Evolutionary conservation across 345 rosid genomes (phyloP), one percentile per base, ranked within the genome.

Genomic region (Combretum micranthum): DNA sequence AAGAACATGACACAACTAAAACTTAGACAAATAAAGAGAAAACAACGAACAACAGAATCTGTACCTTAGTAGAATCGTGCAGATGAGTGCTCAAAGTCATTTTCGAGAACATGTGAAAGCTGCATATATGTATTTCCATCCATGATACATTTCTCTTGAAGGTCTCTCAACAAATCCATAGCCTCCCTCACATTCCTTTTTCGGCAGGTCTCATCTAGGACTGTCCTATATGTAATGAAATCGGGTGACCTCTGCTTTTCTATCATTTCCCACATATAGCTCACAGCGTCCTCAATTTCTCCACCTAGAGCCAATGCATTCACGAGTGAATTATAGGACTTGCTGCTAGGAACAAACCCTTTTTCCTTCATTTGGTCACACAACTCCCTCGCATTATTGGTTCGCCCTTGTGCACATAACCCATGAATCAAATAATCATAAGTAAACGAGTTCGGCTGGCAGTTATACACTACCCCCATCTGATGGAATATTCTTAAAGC

Each of bases 401-500:
- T 86, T 69, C 98, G 76, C 20, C 84, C 84, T 78, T 91, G 98
- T 8, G 88, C 75, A 72, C 96, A 88, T 53, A 91, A 42, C 47
- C 98, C 98, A 37, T 91, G 87, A 57, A 91, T 81, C 64, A 91
- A 62, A 81, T 84, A 86, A 72, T 86, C 88, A 55, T 86, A 88
- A 11, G 96, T 80, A 61, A 73, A 88, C 42, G 93, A 72, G 61
- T 86, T 91, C 3, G 98, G 96, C 66, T 26, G 47, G 58, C 93
- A 86, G 23, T 68, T 61, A 50, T 91, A 91, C 17, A 85, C 82
- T 39, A 72, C 83, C 44, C 76, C 85, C 92, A 91, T 88, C 50
- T 91, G 96, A 21, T 91, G 98, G 72, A 91, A 91, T 68, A 88
- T 75, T 58, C 98, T 82, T 21, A 91, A 75, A 50, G 98, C 98